A percentile compares a stretch with the other conserved stretches of the same genome.
phyloP scores from a whole-genome alignment of 495 filamentous ascomycete genomes.

The Melanomma pulvis-pyrius region DNA sequence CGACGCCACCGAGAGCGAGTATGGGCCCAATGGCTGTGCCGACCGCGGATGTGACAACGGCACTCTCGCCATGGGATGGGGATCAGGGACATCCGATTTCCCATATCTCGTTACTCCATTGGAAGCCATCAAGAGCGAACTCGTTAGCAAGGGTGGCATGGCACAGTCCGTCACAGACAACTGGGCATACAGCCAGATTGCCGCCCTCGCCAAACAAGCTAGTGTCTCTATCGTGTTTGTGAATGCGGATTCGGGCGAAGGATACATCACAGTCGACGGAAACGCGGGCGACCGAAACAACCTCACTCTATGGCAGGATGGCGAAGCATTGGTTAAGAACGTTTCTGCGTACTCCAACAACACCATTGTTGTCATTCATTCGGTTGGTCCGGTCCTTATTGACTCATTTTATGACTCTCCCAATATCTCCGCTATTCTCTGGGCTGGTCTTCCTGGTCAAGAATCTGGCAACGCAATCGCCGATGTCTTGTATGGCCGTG shows the following conservation, averaged over 20 bases:
- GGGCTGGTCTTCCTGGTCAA: slow-evolving; percentile 89
- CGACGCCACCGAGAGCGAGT: slow-evolving; percentile 75
- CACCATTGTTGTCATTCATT: slow-evolving; percentile 91
- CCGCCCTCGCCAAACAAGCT: slow-evolving; percentile 65
- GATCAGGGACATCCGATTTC: slow-evolving; percentile 85
- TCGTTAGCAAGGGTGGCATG: slow-evolving; percentile 60
- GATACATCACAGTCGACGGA: slow-evolving; percentile 78
- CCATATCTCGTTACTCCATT: slow-evolving; percentile 90
- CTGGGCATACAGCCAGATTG: slow-evolving; percentile 64
- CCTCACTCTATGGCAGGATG: slow-evolving; percentile 83
- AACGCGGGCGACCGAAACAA: slow-evolving; percentile 93
- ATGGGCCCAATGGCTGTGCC: slow-evolving; percentile 81
- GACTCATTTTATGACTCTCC: slow-evolving; percentile 76
- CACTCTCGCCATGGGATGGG: slow-evolving; percentile 94
- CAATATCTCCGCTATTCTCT: slow-evolving; percentile 94
- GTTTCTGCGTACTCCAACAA: slow-evolving; percentile 80
- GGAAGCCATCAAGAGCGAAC: slow-evolving; percentile 77
- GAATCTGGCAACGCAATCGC: slow-evolving; percentile 89
- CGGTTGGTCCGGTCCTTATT: slow-evolving; percentile 76
- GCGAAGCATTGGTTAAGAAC: slow-evolving; percentile 75
- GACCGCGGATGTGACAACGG: slow-evolving; percentile 86
- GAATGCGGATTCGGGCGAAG: slow-evolving; percentile 86
- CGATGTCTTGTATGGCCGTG: slow-evolving; percentile 86
- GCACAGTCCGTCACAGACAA: slow-evolving; percentile 80
- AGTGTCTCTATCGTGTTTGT: slow-evolving; percentile 83